Base-by-base conservation (phyloP, 768 basidiomycete genomes). In the Lactifluus subvellereus region DNA sequence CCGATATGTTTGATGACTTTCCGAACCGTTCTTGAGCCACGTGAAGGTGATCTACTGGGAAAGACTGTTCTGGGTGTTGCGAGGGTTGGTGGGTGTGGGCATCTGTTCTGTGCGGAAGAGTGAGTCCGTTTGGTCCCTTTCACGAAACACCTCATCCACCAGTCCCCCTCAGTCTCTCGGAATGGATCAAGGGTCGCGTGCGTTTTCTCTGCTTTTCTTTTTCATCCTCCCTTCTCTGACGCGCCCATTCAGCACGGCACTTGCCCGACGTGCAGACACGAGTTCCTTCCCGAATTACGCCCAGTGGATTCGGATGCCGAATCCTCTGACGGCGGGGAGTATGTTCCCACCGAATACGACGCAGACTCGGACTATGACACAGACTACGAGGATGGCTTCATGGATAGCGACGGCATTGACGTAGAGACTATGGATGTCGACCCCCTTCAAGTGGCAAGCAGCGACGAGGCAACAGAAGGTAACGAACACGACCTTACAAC, bases 41-140 rank as follows among this genome's bases (percentile, higher is more conserved):
- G 38, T n/a, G 54, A 61, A 42, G 65, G 56, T n/a, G 58, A 45
- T 8, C 55, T 54, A 40, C 66, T 68, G 22, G 71, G 68, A 16
- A 67, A 67, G 20, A 51, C 69, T 11, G 67, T 56, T 14, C 53
- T 40, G 11, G 84, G 84, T 3, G 74, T 88, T 7, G 87, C 86
- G 1, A 85, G 81, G 69, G 74, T 89, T 0, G 70, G 68, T 1
- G 78, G 73, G 4, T 89, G 88, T 68, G 83, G 84, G 0, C 88
- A 89, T 72, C 69, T 85, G 7, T 88, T 89, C 70, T 89, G 87
- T 69, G 74, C 79, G 50, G 77, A 80, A 69, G 87, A 88, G 87
- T 88, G 69, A 62, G 79, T 70, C 54, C 69, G 2, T 54, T 30
- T 35, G 60, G 40, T 49, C 38, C n/a, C 30, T 35, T 33, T 40